Evolutionary conservation across 805 yeast species (phyloP).

Genomic region (Schizosaccharomyces japonicus): DNA sequence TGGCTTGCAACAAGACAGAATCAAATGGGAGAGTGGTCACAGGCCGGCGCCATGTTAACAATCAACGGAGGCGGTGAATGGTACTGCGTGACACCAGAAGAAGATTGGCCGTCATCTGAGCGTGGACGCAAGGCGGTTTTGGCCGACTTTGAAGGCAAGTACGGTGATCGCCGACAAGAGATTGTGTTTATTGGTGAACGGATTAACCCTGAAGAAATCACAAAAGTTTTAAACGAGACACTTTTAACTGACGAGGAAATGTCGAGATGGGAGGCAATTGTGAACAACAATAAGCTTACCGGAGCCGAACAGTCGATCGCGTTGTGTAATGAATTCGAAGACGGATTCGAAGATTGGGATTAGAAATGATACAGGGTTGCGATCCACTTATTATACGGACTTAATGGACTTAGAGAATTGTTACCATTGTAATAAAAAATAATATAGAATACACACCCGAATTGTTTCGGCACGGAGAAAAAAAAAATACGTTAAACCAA

Average conservation of each 20-base stretch:
- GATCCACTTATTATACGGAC: no score
- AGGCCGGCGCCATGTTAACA: conserved; percentile 23
- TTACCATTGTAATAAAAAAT: no score
- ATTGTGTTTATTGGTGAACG: conserved; percentile 23
- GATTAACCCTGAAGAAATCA: conserved; percentile 15
- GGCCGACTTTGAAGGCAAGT: conserved; percentile 19
- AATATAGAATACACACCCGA: no score
- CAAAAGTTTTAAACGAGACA: conserved; percentile 19
- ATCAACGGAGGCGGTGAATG: conserved; percentile 23
- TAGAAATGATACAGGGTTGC: no score
- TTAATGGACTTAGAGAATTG: no score
- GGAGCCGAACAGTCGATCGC: no score
- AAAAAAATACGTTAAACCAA: no score
- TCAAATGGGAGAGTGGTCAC: conserved; percentile 24
- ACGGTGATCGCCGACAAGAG: conserved; percentile 25
- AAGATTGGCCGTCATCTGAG: conserved; percentile 17
- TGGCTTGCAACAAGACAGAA: conserved; percentile 23
- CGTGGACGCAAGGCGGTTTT: conserved; percentile 17
- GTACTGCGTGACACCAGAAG: conserved; percentile 19
- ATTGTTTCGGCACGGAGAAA: no score
- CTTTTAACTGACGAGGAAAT: conserved; percentile 21
- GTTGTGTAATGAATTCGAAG: no score
- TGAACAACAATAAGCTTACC: conserved; percentile 13
- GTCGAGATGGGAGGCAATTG: conserved; percentile 14
- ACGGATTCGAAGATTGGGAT: no score